Evolutionary conservation across 1,139 yeast genomes (phyloP), one percentile per base, ranked within the genome.

Genomic region (Maudiozyma humilis): DNA sequence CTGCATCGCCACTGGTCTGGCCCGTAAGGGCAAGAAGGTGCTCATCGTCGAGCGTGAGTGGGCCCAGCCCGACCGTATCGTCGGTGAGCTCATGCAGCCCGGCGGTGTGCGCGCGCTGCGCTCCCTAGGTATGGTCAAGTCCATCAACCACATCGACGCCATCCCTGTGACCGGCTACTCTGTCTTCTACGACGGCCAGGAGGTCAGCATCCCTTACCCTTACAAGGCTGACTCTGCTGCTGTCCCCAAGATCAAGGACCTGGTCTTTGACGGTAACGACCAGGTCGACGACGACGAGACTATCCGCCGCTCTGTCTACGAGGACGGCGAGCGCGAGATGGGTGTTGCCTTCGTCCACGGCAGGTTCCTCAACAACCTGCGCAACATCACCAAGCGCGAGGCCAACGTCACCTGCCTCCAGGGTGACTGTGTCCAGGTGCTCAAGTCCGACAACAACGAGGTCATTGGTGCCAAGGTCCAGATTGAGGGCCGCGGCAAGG

Each of bases 61-160:
- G 84, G 65, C 77, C 20, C 84, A 79, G 62, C 98, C 98, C 1
- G 96, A 91, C 64, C 75, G 98, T 54, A 91, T 91, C 47, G 98
- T 91, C 33, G 99, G 99, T 36, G 99, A 91, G 64, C 73, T 91
- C 57, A 73, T 91, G 73, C 99, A 91, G 64, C 99, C 99, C 3
- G 91, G 88, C 23, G 98, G 98, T 13, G 69, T 89, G 32, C 77
- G 82, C 59, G 93, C 96, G 1, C 70, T 91, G 47, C 71, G 74
- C 52, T 81, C 84, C 52, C 69, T 91, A 30, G 97, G 96, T 3
- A 78, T 91, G 84, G 75, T 75, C 23, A 76, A 78, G 51, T 81
- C 95, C 2, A 68, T 91, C 36, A 86, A 87, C 56, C 77, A 77
- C 47, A 91, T 91, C 46, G 91, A 81, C 40, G 96, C 96, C 12